phyloP scores from a whole-genome alignment of 306 rosid genomes.

The Vigna hirtella region DNA sequence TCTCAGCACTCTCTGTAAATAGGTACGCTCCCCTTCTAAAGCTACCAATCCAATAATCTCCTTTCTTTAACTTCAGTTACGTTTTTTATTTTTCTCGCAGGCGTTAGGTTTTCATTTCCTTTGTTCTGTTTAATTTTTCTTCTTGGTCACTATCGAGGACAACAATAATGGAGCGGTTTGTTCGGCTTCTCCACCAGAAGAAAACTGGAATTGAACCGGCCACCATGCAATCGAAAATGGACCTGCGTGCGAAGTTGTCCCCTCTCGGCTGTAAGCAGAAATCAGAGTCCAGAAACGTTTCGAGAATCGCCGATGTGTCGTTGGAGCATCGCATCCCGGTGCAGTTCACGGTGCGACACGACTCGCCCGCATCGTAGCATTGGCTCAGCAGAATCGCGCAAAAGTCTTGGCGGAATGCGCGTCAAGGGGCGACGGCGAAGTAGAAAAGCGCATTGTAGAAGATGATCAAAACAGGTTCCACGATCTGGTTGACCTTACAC shows the following conservation, averaged over 20 bases:
- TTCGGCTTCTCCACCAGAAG: conserved; percentile 53
- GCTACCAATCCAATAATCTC: no score
- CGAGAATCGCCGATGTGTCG: conserved; percentile 76
- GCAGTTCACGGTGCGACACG: conserved; percentile 81
- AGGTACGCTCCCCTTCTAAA: no score
- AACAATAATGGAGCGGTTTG: no score
- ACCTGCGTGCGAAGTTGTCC: conserved; percentile 90
- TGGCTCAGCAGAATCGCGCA: conserved; percentile 66
- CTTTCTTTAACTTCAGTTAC: no score
- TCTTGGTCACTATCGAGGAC: no score
- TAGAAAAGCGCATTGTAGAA: conserved; percentile 55
- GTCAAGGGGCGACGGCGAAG: conserved; percentile 88
- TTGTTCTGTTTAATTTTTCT: no score
- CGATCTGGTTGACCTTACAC: conserved; percentile 50
- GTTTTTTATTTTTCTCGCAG: no score
- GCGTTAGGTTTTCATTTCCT: no score
- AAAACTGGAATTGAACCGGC: conserved; percentile 70
- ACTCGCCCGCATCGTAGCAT: conserved; percentile 58
- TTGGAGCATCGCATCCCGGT: conserved; percentile 67
- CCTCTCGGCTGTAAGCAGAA: conserved; percentile 93
- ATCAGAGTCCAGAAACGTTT: conserved; percentile 73
- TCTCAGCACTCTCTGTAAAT: no score
- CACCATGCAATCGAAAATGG: conserved; percentile 75
- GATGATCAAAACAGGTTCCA: no score
- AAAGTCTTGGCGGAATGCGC: conserved; percentile 67